These are phyloP conservation scores for Escovopsis sp. DNA, from an alignment of 2,329 filamentous ascomycete species.

Conservation along the genomic window DNA sequence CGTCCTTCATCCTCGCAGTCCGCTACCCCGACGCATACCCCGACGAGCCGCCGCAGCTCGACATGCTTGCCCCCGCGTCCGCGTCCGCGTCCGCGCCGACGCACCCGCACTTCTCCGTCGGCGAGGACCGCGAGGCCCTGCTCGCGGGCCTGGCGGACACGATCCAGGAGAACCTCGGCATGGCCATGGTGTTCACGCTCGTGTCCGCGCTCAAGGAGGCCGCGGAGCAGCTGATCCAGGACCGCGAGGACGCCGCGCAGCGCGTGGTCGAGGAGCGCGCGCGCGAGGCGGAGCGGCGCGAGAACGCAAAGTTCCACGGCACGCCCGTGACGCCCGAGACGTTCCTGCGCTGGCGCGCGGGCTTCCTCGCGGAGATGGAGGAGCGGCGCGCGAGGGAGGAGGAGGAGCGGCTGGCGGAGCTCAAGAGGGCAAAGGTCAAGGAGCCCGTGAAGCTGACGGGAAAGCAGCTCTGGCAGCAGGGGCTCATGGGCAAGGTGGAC, in stretches of 20 bases:
- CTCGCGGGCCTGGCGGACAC: conserved; percentile 57
- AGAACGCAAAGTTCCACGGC: conserved; percentile 94
- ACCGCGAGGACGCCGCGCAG: conserved; percentile 52
- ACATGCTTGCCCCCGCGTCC: conserved; percentile 62
- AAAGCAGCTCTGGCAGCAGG: conserved; percentile 64
- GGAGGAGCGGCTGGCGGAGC: conserved; percentile 68
- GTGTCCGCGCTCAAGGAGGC: conserved; percentile 77
- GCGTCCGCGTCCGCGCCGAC: conserved; percentile 37
- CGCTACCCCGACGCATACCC: conserved; percentile 85
- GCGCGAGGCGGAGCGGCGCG: conserved; percentile 61
- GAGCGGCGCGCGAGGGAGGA: conserved; percentile 53
- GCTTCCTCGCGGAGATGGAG: conserved; percentile 67
- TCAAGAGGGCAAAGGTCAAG: conserved; percentile 64
- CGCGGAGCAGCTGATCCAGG: conserved; percentile 70
- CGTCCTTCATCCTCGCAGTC: conserved; percentile 68
- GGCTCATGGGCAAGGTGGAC: conserved; percentile 51
- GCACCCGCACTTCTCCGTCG: conserved; percentile 63
- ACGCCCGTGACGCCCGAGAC: conserved; percentile 75
- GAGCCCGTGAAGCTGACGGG: conserved; percentile 60
- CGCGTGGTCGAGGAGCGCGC: conserved; percentile 40
- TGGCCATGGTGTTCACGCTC: conserved; percentile 94
- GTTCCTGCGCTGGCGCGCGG: conserved; percentile 70
- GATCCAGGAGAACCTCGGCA: conserved; percentile 85
- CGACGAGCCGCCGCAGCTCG: conserved; percentile 69
- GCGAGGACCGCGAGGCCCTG: conserved; percentile 63